A percentile compares a stretch with the other conserved stretches of the same genome.
These are phyloP conservation scores for Arabis alpina DNA, from an alignment of 345 rosid genomes.

Conservation along the genomic window DNA sequence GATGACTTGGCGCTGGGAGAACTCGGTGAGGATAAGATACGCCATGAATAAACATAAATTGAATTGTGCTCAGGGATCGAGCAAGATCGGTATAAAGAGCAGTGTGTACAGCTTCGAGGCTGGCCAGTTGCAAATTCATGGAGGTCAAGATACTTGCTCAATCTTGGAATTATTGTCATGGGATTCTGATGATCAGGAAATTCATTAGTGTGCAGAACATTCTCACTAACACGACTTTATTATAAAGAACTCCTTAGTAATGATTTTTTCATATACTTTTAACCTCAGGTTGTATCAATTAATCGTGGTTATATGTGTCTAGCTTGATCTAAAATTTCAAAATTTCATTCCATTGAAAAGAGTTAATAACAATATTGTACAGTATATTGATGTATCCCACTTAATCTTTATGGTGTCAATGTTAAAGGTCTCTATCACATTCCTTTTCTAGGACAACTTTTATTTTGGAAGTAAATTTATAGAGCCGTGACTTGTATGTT, in stretches of 20 bases:
- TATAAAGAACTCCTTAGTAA: not conserved
- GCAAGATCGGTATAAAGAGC: slow-evolving; percentile 59
- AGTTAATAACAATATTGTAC: not conserved
- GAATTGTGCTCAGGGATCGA: slow-evolving; percentile 50
- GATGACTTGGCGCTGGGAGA: slow-evolving; percentile 69
- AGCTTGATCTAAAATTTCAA: not conserved
- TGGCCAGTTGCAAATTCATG: slow-evolving; percentile 56
- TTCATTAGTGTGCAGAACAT: slow-evolving; percentile 10
- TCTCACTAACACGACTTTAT: not conserved
- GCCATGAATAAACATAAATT: slow-evolving; percentile 45
- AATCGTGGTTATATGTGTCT: not conserved
- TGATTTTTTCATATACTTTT: slow-evolving; percentile 9
- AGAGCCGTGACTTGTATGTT: not conserved
- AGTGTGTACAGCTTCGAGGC: slow-evolving; percentile 49
- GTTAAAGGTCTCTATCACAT: not conserved
- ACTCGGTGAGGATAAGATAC: slow-evolving; percentile 53
- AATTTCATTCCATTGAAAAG: not conserved
- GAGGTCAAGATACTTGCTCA: slow-evolving; percentile 50
- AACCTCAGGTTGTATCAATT: not conserved
- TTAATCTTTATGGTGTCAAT: not conserved
- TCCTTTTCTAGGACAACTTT: not conserved
- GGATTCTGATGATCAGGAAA: slow-evolving; percentile 51
- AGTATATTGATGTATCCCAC: not conserved
- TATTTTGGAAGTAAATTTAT: not conserved
- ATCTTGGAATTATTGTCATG: slow-evolving; percentile 51